Base-by-base conservation (phyloP, 2,329 filamentous ascomycete genomes). In the Emericellopsis atlantica region DNA sequence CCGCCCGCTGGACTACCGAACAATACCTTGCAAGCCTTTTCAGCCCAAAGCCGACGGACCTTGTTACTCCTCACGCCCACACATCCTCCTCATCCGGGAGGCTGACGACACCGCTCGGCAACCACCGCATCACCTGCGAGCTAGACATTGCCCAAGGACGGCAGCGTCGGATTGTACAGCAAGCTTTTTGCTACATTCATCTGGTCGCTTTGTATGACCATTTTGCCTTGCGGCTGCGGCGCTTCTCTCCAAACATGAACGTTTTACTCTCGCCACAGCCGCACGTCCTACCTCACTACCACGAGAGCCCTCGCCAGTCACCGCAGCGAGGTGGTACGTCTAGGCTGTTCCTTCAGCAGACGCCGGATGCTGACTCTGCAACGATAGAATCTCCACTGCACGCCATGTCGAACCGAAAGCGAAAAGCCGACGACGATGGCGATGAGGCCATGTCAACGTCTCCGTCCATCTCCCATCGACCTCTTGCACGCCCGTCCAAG, bases 371-470 rank as follows among this genome's bases (percentile, higher is more conserved):
- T 15, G 21, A 15, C 14, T 10, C 18, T 6, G 9, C n/a, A 10
- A 15, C 18, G 5, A 36, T 23, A 62, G 60, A 58, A 37, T 56
- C 59, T 47, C 69, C 74, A 8, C 69, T 73, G 49, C 56, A 72
- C 45, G 70, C 58, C 56, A 76, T 78, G 70, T 50, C 60, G 15
- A 66, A 61, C 51, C 69, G 74, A 50, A 96, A 96, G 72, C 81
- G 92, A 63, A 96, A 96, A 71, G 88, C 86, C 54, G 78, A 81
- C 43, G 78, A 81, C 40, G 84, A 89, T 57, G 60, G 60, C 31
- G 86, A 88, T 55, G 95, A 96, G 86, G 87, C 83, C 44, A 81
- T 90, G 53, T 95, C 90, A 6, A 80, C 75, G 61, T 95, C 90
- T 32, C 88, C 90, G 37, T 82, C 84, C 45, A 73, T 84, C 44